A percentile compares a stretch with the other conserved stretches of the same genome.
These are phyloP conservation scores for Lanmaoa rubissima DNA, from an alignment of 768 basidiomycete species.

Conservation along the genomic window DNA sequence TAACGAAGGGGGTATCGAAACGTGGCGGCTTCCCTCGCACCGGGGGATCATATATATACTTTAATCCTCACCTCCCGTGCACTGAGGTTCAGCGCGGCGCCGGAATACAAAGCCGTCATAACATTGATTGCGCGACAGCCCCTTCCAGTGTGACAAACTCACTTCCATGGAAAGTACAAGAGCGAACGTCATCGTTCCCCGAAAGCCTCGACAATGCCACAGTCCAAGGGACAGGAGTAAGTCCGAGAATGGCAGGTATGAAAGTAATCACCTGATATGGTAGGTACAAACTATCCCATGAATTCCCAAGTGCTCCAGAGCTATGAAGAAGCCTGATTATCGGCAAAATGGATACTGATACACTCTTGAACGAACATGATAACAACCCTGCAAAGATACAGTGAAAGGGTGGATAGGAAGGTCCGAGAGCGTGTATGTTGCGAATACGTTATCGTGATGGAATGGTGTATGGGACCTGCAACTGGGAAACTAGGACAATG, in stretches of 20 bases:
- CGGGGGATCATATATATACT: background rate
- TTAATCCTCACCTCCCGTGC: constrained; percentile 10
- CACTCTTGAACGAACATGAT: constrained; percentile 12
- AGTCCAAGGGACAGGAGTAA: constrained; percentile 14
- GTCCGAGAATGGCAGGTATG: constrained; percentile 22
- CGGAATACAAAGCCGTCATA: constrained; percentile 21
- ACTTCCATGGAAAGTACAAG: constrained; percentile 29
- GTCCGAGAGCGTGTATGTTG: constrained; percentile 10
- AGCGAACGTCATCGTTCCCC: constrained; percentile 4
- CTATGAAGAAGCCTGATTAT: background rate
- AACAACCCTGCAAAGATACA: constrained; percentile 11
- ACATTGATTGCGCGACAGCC: background rate
- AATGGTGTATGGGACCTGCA: background rate
- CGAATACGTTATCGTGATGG: background rate
- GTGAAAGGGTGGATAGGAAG: background rate
- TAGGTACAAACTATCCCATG: constrained; percentile 15
- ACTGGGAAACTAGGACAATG: constrained; percentile 13
- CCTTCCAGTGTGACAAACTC: constrained; percentile 19
- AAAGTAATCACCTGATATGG: constrained; percentile 32
- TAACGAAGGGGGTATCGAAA: constrained; percentile 17
- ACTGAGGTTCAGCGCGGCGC: background rate
- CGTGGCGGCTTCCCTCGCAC: background rate
- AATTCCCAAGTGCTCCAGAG: background rate
- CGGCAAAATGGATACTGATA: constrained; percentile 15
- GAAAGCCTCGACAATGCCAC: background rate